Evolutionary conservation across 495 filamentous ascomycete genomes (phyloP), one percentile per base, ranked within the genome.

Genomic region (Immersiella caudata): DNA sequence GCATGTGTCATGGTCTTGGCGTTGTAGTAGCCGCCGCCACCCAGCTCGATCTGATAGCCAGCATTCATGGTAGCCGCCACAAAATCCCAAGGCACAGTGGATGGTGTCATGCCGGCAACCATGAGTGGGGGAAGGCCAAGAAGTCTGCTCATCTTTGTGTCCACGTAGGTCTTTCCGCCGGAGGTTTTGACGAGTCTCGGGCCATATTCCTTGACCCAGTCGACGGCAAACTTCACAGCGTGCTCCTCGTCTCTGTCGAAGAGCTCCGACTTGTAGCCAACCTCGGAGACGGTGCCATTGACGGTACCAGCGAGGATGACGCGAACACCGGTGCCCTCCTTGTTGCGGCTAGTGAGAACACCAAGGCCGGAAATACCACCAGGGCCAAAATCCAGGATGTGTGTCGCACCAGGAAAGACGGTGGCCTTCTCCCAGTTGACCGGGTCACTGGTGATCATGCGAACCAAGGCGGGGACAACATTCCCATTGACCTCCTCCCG

Each of bases 161-260:
- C 93, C 27, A 99, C 95, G 65, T 90, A 97, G 0, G 90, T 96
- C 74, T 90, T 86, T 24, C 95, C 95, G 57, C 84, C 84, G 7
- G 93, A 93, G 22, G 92, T 97, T 81, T 91, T 93, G 70, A 94
- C 87, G 51, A 99, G 85, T 60, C 87, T 88, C 2, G 95, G 95
- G 20, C 95, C 93, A 75, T 95, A 90, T 75, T 97, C 93, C 77
- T 95, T 94, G 52, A 98, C 93, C 95, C 95, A 99, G 76, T 99
- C 92, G n/a, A 93, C 88, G 27, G 96, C 95, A 77, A 90, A 98
- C 76, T 93, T 96, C 69, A 99, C 92, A 1, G 95, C 93, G 69
- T 96, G 88, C 72, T 91, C 89, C 68, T 94, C 90, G 72, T 98
- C 96, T 55, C 96, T 89, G 74, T 99, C 94, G 67, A 99, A 99